Base-by-base conservation (phyloP, 768 basidiomycete genomes). In the Hericium rajendrae region DNA sequence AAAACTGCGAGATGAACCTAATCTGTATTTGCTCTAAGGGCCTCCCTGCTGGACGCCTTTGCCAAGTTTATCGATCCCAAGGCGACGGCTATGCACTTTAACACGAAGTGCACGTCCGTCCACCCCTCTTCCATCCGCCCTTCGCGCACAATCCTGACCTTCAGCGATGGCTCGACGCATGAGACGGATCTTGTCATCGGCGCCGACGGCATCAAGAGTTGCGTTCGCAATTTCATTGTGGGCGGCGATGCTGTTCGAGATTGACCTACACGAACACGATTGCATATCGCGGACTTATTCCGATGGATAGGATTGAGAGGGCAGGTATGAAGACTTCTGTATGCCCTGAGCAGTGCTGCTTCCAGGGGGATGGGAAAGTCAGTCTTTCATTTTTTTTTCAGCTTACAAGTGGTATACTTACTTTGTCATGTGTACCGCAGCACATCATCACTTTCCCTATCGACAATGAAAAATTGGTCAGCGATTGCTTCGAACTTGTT, bases 101-200 rank as follows among this genome's bases (percentile, higher is more conserved):
- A 77, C 64, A 81, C 79, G 60, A 77, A 78, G 13, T 79, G 78
- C 61, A 67, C 48, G 4, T 40, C 53, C 1, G 18, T 69, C n/a
- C 15, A 38, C 12, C 20, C 20, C 2, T 43, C 61, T 11, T 28
- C 54, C 24, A 67, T 69, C 11, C 69, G 67, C 5, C 65, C 64
- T 3, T 65, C 73, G 24, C 59, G 60, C 2, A 6, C 62, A 6
- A 59, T 70, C 9, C 64, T 83, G 6, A 69, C 73, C 26, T 84
- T 83, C 58, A 62, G 72, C 6, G 81, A 83, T 59, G 77, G 77
- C 6, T 76, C 74, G 8, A 71, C 67, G 0, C 68, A 76, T 56
- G 72, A 74, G 59, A 68, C 78, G 4, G 77, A 80, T 57, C 63
- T 82, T 3, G 71, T 82, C 4, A 69, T 83, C 38, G 79, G 78